phyloP scores from a whole-genome alignment of 2,329 filamentous ascomycete genomes.

The Grosmannia clavigera region DNA sequence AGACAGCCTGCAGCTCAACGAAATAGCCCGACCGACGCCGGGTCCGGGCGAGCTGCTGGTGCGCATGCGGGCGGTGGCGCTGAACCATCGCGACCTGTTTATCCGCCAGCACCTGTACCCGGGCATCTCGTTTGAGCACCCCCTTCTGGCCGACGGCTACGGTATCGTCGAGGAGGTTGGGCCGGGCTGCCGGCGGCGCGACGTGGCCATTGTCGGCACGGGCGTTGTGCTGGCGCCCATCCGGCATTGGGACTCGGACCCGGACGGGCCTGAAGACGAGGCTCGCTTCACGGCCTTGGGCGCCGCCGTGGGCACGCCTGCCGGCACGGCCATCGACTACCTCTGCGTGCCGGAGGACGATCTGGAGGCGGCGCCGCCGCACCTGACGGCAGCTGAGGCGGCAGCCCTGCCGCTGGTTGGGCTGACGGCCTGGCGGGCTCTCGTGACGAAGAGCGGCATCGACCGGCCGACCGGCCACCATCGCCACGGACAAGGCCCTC shows the following conservation, averaged over 20 bases:
- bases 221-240: conserved; percentile 69
- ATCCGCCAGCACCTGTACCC: conserved; percentile 89
- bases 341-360: conserved; percentile 57
- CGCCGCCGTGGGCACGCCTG: conserved; percentile 49
- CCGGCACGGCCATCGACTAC: conserved; percentile 66
- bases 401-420: conserved; percentile 79
- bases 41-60: conserved; percentile 60
- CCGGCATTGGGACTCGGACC: conserved; percentile 61
- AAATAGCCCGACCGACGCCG: conserved; percentile 50
- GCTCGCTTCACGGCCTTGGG: conserved; percentile 53
- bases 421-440: conserved; percentile 76
- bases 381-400: conserved; percentile 61
- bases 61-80: conserved; percentile 62
- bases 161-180: conserved; percentile 60
- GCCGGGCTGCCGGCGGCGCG: conserved; percentile 23
- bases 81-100: conserved; percentile 94
- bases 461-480: conserved; percentile 15
- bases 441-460: conserved; percentile 64
- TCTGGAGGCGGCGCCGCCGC: conserved; percentile 61
- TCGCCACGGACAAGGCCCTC: conserved; percentile 26
- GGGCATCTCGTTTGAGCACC: conserved; percentile 63
- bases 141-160: conserved; percentile 72
- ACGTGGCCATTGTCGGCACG: conserved; percentile 40
- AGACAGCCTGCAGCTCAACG: conserved; percentile 43
- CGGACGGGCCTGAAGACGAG: conserved; percentile 58